phyloP scores from a whole-genome alignment of 2,329 filamentous ascomycete species.

The Capronia coronata region DNA sequence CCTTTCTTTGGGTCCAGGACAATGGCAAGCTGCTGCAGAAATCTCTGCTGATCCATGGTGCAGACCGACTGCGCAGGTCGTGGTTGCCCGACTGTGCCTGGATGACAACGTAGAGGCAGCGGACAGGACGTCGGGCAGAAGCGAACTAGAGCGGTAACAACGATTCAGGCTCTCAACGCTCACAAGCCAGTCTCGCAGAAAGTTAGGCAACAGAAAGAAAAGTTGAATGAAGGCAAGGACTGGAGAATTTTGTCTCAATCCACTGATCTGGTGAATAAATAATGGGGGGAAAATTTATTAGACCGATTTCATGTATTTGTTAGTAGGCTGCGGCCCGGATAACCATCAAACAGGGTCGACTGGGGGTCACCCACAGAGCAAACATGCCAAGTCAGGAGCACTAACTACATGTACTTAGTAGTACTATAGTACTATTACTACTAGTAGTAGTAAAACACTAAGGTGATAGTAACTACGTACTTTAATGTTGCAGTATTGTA shows the following conservation, averaged over 20 bases:
- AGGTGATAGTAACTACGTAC: too few relatives aligned
- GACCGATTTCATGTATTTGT: background rate
- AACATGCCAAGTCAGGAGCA: conserved; percentile 1
- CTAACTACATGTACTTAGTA: too few relatives aligned
- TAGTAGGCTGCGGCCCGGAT: too few relatives aligned
- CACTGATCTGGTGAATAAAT: background rate
- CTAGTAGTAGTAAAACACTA: too few relatives aligned
- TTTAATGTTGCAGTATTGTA: too few relatives aligned
- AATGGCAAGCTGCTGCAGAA: conserved; percentile 79
- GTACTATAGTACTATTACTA: too few relatives aligned
- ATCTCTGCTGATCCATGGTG: conserved; percentile 72
- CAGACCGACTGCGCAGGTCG: conserved; percentile 2
- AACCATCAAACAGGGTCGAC: too few relatives aligned
- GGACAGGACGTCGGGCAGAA: background rate
- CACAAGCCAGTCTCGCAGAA: background rate
- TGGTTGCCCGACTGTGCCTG: background rate
- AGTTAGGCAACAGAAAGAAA: too few relatives aligned
- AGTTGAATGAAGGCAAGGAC: background rate
- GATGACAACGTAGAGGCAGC: background rate
- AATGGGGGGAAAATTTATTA: background rate
- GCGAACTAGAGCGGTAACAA: background rate
- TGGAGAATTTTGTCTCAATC: background rate
- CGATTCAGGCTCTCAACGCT: background rate
- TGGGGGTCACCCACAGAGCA: background rate
- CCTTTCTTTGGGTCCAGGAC: conserved; percentile 75